Evolutionary conservation across 139 green algal species (phyloP), one percentile per base, ranked within the genome.

Genomic region (Micromonas pusilla): DNA sequence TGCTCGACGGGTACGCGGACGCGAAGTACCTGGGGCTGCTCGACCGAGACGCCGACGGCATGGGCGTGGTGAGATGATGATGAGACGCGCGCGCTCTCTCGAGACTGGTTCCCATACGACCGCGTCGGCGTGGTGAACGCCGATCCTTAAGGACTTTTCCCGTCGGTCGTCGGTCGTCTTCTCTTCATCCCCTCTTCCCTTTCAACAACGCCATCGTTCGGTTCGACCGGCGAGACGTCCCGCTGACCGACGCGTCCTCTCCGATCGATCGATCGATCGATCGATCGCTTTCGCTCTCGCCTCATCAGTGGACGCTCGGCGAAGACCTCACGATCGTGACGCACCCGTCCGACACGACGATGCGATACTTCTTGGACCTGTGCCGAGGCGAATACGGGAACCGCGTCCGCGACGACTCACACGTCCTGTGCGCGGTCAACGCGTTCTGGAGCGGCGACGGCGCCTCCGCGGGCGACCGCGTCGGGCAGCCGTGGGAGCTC

Each of bases 361-460:
- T 63, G 23, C 23, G 30, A 16, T 65, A 37, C 2, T 36, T 76
- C 36, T 2, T 76, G 13, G 36, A 76, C 25, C 39, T 76, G 19
- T 19, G 16, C 25, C n/a, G 5, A 33, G 70, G 70, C 30, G 70
- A 38, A 16, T 76, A 76, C 38, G 70, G 70, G 1, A 25, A 66
- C 1, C 30, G 34, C 19, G n/a, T 34, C 34, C 20, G 33, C 21
- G 2, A 64, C 21, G 70, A 76, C 1, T 19, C 26, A 20, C 70
- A 73, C 28, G 25, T 76, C 1, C 30, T 76, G 26, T 1, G 32
- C 23, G 70, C 65, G 36, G 70, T 76, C 5, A 76, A 76, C 21
- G 70, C 36, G 1, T 76, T 76, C 52, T 76, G 70, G 70, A 66
- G 5, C 37, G 70, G 45, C 9, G 36, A 38, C 70, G 70, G 70